phyloP scores from a whole-genome alignment of 305 asterid species.

The Lippia alba region DNA sequence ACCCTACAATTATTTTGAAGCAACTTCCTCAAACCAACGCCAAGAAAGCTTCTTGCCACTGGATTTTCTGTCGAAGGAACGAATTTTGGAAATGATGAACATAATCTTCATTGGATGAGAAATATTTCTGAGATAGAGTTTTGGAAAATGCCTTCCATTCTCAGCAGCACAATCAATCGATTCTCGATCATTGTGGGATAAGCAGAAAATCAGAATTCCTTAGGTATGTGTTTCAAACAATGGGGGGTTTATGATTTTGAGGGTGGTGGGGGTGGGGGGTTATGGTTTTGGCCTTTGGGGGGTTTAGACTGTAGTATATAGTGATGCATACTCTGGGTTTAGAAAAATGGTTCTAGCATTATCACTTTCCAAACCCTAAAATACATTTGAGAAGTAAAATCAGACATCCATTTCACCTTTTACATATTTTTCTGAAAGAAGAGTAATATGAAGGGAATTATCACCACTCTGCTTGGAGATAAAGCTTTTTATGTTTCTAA shows the following conservation, averaged over 20 bases:
- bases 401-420: no score
- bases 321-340: no score
- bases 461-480: no score
- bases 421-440: no score
- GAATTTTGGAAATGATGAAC: constrained; percentile 43
- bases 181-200: constrained; percentile 48
- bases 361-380: no score
- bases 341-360: no score
- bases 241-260: constrained; percentile 20
- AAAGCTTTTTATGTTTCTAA: no score
- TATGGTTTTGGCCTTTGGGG: neutral
- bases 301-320: no score
- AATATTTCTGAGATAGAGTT: constrained; percentile 34
- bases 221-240: neutral
- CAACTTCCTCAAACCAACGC: constrained; percentile 55
- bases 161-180: constrained; percentile 53
- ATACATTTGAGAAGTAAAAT: no score
- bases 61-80: constrained; percentile 43
- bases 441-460: no score
- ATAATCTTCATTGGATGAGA: constrained; percentile 48
- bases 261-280: no score
- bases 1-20: constrained; percentile 57
- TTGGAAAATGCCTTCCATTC: constrained; percentile 42
- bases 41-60: constrained; percentile 41
- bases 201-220: neutral